These are phyloP conservation scores for Rhizopogon roseolus DNA, from an alignment of 768 basidiomycete species.

Conservation along the genomic window DNA sequence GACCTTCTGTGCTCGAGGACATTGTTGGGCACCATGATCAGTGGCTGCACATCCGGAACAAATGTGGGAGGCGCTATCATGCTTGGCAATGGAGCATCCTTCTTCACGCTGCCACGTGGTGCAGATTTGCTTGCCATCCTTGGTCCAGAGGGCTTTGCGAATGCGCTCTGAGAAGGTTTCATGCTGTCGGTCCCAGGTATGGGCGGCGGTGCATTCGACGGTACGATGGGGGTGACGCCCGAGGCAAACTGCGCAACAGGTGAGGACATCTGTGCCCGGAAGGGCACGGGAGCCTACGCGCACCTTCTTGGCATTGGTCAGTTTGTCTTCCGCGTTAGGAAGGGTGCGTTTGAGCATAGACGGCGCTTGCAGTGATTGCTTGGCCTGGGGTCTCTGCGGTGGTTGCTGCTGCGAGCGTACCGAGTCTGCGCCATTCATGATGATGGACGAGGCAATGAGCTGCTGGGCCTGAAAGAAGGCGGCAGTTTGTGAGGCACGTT, in stretches of 20 bases:
- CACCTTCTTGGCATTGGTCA: slow-evolving; percentile 11
- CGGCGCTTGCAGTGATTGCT: too few species aligned
- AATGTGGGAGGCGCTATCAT: slow-evolving; percentile 29
- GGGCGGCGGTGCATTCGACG: slow-evolving; percentile 8
- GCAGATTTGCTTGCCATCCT: slow-evolving; percentile 24
- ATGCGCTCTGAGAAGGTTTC: slow-evolving; percentile 5
- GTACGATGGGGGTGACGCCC: slow-evolving; percentile 23
- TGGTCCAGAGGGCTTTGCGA: slow-evolving; percentile 12
- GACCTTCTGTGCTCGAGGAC: slow-evolving; percentile 28
- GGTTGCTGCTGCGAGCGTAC: too few species aligned
- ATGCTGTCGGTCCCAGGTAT: slow-evolving; percentile 18
- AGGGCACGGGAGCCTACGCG: neutral
- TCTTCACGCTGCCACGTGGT: slow-evolving; percentile 25
- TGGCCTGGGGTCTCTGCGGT: too few species aligned
- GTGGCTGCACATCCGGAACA: slow-evolving; percentile 36
- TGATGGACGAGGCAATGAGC: too few species aligned
- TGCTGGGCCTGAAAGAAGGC: too few species aligned
- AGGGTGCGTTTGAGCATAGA: slow-evolving; percentile 3
- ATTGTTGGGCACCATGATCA: slow-evolving; percentile 37
- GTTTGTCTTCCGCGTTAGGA: slow-evolving; percentile 2
- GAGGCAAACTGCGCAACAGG: slow-evolving; percentile 30
- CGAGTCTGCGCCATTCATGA: too few species aligned
- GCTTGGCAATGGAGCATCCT: slow-evolving; percentile 20
- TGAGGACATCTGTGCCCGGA: slow-evolving; percentile 5
- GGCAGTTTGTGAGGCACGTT: neutral